Percentiles rank a stretch among this genome's conserved stretches.
phyloP scores from a whole-genome alignment of 306 rosid genomes.

The Abrus precatorius region DNA sequence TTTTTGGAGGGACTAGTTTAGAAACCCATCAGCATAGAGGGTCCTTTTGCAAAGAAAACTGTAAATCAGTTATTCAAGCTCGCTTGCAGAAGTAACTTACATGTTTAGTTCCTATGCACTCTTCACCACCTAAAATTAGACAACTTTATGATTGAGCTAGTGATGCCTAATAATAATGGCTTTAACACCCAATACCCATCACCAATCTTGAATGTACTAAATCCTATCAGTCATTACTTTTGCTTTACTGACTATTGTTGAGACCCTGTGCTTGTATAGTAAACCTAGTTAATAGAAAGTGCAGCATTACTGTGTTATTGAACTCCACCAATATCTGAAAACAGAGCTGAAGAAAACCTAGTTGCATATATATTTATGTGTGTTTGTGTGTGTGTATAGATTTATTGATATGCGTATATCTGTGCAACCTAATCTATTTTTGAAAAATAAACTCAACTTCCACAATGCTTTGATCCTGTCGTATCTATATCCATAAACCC shows the following conservation, averaged over 20 bases:
- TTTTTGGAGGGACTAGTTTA: constrained; percentile 25
- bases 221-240: constrained; percentile 18
- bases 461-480: constrained; percentile 20
- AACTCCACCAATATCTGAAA: constrained; percentile 28
- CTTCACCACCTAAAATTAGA: constrained; percentile 5
- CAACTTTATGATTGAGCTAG: constrained; percentile 1
- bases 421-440: not conserved
- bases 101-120: constrained; percentile 19
- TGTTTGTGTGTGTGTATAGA: too few relatives aligned
- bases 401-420: too few relatives aligned
- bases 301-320: not conserved
- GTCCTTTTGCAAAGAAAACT: constrained; percentile 11
- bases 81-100: constrained; percentile 11
- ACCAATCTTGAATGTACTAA: not conserved
- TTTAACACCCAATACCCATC: not conserved
- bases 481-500: not conserved
- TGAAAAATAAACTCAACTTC: constrained; percentile 29
- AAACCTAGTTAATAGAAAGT: constrained; percentile 12
- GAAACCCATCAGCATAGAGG: not conserved
- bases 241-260: constrained; percentile 29
- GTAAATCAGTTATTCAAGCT: constrained; percentile 7
- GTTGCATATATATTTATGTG: too few relatives aligned
- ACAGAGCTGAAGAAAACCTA: not conserved
- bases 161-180: constrained; percentile 19
- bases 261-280: not conserved